Evolutionary conservation across 805 yeast genomes (phyloP).

Genomic region (Pichia californica): DNA sequence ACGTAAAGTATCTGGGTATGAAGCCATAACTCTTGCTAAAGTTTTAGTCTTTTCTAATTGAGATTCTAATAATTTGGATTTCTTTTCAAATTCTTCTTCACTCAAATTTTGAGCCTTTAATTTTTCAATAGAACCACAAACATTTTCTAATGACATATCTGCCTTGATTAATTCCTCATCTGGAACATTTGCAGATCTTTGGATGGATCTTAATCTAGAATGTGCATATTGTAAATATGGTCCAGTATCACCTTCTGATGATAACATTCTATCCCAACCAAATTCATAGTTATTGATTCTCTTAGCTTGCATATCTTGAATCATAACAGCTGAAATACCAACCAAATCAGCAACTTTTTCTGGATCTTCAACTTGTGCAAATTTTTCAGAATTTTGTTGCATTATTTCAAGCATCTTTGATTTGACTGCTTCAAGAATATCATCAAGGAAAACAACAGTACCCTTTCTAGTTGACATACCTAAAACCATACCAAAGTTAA

Average conservation of each 20-base stretch:
- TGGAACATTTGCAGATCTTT: slow-evolving; percentile 67
- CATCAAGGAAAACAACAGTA: slow-evolving; percentile 95
- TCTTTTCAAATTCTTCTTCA: slow-evolving; percentile 26
- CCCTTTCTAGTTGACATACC: slow-evolving; percentile 99
- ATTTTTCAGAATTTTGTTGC: slow-evolving; percentile 86
- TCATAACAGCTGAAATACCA: slow-evolving; percentile 97
- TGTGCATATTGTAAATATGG: slow-evolving; percentile 98
- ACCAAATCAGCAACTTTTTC: slow-evolving; percentile 91
- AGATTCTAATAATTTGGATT: slow-evolving; percentile 24
- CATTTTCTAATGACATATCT: slow-evolving; percentile 25
- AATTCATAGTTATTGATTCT: slow-evolving; percentile 94
- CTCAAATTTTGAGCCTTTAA: slow-evolving; percentile 19
- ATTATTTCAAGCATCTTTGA: slow-evolving; percentile 94
- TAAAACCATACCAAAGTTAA: slow-evolving; percentile 95
- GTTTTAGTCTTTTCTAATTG: slow-evolving; percentile 35
- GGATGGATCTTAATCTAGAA: slow-evolving; percentile 91
- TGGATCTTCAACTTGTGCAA: slow-evolving; percentile 88
- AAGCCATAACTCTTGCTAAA: slow-evolving; percentile 72
- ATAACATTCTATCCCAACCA: slow-evolving; percentile 96
- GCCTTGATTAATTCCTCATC: slow-evolving; percentile 23
- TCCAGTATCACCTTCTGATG: slow-evolving; percentile 99
- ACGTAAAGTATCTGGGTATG: slow-evolving; percentile 85
- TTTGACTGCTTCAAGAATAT: slow-evolving; percentile 87
- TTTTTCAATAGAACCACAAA: slow-evolving; percentile 26
- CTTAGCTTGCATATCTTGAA: slow-evolving; percentile 98